These are phyloP conservation scores for Pestalotiopsis sp. DNA, from an alignment of 2,329 filamentous ascomycete species.

Conservation along the genomic window DNA sequence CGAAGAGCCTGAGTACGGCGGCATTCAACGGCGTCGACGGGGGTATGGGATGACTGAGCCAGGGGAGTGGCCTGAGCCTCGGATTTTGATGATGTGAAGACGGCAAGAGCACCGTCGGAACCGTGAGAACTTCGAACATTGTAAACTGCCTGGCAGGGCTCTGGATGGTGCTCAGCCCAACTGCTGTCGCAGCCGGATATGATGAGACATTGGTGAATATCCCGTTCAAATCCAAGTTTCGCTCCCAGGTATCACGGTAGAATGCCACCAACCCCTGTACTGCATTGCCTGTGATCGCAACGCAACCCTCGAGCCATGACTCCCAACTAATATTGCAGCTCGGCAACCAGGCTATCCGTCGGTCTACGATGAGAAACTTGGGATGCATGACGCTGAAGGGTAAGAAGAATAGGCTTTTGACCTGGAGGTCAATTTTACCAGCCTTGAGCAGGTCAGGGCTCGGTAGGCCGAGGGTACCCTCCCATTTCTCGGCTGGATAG, in stretches of 20 bases:
- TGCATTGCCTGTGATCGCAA: constrained; percentile 66
- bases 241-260: constrained; percentile 70
- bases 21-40: constrained; percentile 71
- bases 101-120: constrained; percentile 68
- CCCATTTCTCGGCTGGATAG: constrained; percentile 65
- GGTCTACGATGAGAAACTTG: constrained; percentile 78
- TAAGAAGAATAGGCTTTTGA: constrained; percentile 79
- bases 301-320: constrained; percentile 80
- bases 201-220: neutral
- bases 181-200: neutral
- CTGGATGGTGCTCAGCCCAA: constrained; percentile 22
- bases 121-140: constrained; percentile 22
- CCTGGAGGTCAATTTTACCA: constrained; percentile 65
- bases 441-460: constrained; percentile 51
- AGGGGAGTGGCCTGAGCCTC: constrained; percentile 61
- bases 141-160: constrained; percentile 24
- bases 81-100: constrained; percentile 75
- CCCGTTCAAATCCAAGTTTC: constrained; percentile 21
- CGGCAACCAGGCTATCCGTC: constrained; percentile 67
- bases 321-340: constrained; percentile 89
- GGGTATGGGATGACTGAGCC: constrained; percentile 48
- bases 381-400: constrained; percentile 89
- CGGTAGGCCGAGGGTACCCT: constrained; percentile 65
- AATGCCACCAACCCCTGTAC: constrained; percentile 67
- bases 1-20: constrained; percentile 64